Base-by-base conservation (phyloP, 2,329 filamentous ascomycete species). In the Aspergillus japonicus region DNA sequence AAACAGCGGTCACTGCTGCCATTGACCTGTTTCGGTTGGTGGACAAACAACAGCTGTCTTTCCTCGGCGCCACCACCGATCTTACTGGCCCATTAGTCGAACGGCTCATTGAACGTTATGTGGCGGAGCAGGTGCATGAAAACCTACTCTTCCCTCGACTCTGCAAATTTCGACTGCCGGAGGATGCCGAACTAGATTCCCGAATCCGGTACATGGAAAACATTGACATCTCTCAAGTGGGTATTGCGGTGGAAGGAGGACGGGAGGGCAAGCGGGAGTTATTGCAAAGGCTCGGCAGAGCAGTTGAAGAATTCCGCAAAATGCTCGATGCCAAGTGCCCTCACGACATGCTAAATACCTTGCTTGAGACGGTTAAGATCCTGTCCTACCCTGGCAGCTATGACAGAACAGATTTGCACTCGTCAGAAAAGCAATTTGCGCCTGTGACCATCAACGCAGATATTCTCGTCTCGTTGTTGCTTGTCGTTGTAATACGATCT, bases 1-100 rank as follows among this genome's bases (percentile, higher is more conserved):
- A 99, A 76, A 96, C 91, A 1, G 93, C 94, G 1, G 91, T 99
- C 11, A 96, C 92, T 10, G 86, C 90, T 10, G 95, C 93, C 0
- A 98, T 99, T 66, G 95, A 99, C 70, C 83, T 98, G 1, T 99
- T 99, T 66, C 94, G 98, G 69, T 88, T 88, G 61, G 94, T 99
- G 5, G 95, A 99, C 73, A 96, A 96, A 74, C 91, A 96, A 69
- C 95, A 98, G 69, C 81, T 99, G 29, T 97, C 94, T 3, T 83
- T 96, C 39, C 82, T 99, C 4, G 95, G 93, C 19, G 91, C 93
- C 4, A 96, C 92, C 1, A 99, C 96, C 2, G 92, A 97, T 71
- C 79, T 99, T 54, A 98, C 95, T 0, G 94, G 95, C 0, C 91
- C 93, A 1, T 80, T 96, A 8, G 93, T 99, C 1, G 96, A 99